Conservation (phyloP, 495 filamentous ascomycete genomes). For the Lasiosphaeris hirsuta region DNA sequence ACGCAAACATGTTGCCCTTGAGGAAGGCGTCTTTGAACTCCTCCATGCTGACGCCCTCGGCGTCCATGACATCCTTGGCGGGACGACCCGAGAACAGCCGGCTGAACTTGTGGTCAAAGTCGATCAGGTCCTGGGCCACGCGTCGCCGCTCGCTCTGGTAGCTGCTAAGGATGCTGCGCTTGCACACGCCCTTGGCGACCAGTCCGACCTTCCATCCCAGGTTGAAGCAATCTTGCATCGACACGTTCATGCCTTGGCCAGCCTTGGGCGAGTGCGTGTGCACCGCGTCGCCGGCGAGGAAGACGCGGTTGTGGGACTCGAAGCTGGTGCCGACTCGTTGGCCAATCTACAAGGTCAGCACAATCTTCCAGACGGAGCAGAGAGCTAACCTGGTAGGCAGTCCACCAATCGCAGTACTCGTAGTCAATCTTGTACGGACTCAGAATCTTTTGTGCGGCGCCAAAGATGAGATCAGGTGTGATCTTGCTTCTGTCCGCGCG, state of each 20-base stretch:
- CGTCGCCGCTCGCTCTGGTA: slow-evolving; percentile 68
- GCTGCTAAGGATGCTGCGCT: slow-evolving; percentile 59
- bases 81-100: slow-evolving; percentile 43
- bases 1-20: slow-evolving; percentile 37
- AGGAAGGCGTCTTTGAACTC: slow-evolving; percentile 43
- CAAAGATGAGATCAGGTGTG: slow-evolving; percentile 56
- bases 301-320: slow-evolving; percentile 55
- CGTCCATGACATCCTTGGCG: slow-evolving; percentile 43
- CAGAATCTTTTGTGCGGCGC: slow-evolving; percentile 58
- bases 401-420: slow-evolving; percentile 55
- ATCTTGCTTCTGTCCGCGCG: slow-evolving; percentile 57
- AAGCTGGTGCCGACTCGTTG: slow-evolving; percentile 69
- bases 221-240: slow-evolving; percentile 66
- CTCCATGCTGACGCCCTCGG: slow-evolving; percentile 42
- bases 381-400: slow-evolving; percentile 40
- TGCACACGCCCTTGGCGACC: slow-evolving; percentile 55
- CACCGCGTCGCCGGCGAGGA: slow-evolving; percentile 62
- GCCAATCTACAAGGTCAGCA: slow-evolving; percentile 58
- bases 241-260: slow-evolving; percentile 76
- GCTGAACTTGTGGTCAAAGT: slow-evolving; percentile 65
- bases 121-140: slow-evolving; percentile 70
- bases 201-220: slow-evolving; percentile 72
- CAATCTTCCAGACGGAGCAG: slow-evolving; percentile 9
- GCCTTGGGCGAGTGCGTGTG: slow-evolving; percentile 70
- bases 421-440: slow-evolving; percentile 61